These are phyloP conservation scores for Calocera cornea DNA, from an alignment of 768 basidiomycete species.

Conservation along the genomic window DNA sequence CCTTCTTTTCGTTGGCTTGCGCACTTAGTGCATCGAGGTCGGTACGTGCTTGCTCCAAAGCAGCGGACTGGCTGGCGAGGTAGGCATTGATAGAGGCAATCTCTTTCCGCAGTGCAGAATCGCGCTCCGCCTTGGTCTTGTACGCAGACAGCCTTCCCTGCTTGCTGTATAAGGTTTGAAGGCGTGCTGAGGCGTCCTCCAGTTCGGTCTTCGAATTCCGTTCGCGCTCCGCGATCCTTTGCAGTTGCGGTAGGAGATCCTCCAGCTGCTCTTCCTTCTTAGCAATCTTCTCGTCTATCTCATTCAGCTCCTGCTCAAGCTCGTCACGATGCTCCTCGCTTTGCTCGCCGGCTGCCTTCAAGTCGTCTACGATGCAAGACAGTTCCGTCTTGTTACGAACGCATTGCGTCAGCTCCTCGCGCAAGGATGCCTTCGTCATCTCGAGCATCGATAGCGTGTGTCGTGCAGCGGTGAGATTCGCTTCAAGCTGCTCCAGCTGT, in stretches of 20 bases:
- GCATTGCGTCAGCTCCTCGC: constrained; percentile 75
- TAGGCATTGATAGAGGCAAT: constrained; percentile 54
- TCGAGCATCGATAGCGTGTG: constrained; percentile 57
- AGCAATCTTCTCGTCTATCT: constrained; percentile 45
- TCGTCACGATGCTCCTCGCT: constrained; percentile 51
- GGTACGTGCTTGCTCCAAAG: constrained; percentile 21
- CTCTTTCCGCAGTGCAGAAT: constrained; percentile 68
- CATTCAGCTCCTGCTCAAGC: constrained; percentile 49
- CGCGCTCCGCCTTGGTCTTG: constrained; percentile 67
- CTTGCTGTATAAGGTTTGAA: constrained; percentile 72
- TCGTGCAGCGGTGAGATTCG: constrained; percentile 51
- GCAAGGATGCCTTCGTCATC: constrained; percentile 59
- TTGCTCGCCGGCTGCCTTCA: constrained; percentile 48
- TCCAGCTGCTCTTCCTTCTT: constrained; percentile 49
- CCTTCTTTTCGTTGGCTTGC: constrained; percentile 44
- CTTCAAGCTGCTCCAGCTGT: constrained; percentile 69
- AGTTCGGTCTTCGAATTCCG: constrained; percentile 38
- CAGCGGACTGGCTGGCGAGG: constrained; percentile 25
- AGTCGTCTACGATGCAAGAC: constrained; percentile 68
- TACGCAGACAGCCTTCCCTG: constrained; percentile 82
- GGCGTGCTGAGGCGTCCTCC: constrained; percentile 56
- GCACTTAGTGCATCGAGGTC: constrained; percentile 38
- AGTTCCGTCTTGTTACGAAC: constrained; percentile 74
- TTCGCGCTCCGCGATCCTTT: constrained; percentile 35
- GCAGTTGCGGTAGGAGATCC: constrained; percentile 59